These are phyloP conservation scores for Aspergillus sp. DNA, from an alignment of 2,329 filamentous ascomycete species.

Conservation along the genomic window DNA sequence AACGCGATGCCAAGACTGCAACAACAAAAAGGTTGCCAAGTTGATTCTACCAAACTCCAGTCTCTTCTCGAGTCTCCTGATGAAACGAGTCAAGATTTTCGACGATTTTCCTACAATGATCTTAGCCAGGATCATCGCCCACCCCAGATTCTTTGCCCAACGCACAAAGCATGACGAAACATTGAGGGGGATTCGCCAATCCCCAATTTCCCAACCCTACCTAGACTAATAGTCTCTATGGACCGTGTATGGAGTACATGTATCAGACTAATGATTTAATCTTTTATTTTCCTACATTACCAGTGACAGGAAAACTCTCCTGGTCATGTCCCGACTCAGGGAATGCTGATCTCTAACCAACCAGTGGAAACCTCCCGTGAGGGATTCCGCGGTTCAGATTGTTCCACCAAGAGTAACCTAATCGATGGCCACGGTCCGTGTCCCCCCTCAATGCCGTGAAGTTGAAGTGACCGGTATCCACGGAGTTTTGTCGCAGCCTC, in stretches of 20 bases:
- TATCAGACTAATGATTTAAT: neutral
- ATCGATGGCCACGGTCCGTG: conserved; percentile 18
- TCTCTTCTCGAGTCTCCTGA: neutral
- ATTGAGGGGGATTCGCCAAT: neutral
- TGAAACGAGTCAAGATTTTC: neutral
- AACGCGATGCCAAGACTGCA: neutral
- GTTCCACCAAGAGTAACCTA: conserved; percentile 23
- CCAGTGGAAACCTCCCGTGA: conserved; percentile 24
- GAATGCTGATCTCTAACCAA: conserved; percentile 14
- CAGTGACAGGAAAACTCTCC: neutral
- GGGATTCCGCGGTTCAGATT: conserved; percentile 22
- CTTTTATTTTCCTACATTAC: neutral
- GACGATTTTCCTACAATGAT: neutral
- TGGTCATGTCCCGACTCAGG: neutral
- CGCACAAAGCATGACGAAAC: neutral
- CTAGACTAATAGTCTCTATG: neutral
- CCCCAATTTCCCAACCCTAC: neutral
- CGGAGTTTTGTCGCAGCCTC: conserved; percentile 4
- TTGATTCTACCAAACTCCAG: neutral
- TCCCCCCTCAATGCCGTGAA: neutral
- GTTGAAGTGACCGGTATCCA: conserved; percentile 7
- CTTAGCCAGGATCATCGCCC: neutral
- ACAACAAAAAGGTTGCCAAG: neutral
- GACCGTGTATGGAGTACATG: neutral
- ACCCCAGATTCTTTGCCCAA: neutral